Conservation (phyloP, 805 yeast genomes). For the Wickerhamomyces rabaulensis region DNA sequence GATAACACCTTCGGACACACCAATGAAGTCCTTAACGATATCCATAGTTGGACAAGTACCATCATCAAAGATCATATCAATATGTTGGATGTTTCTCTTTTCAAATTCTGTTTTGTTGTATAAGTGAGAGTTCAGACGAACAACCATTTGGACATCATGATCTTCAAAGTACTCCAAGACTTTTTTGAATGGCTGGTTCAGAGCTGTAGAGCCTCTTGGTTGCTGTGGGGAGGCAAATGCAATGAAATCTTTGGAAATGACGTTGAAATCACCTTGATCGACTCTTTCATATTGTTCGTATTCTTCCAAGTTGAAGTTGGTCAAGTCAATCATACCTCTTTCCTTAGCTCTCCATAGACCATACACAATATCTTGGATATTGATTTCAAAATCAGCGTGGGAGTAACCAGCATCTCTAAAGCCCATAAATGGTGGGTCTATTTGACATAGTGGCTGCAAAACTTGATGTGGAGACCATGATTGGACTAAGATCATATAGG, state of each 20-base stretch:
- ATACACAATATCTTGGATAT: constrained; percentile 92
- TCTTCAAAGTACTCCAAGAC: constrained; percentile 73
- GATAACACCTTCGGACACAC: constrained; percentile 89
- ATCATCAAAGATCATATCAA: constrained; percentile 96
- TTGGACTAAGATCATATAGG: constrained; percentile 93
- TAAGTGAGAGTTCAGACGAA: constrained; percentile 85
- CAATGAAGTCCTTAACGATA: constrained; percentile 86
- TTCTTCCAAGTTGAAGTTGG: constrained; percentile 83
- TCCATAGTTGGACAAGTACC: constrained; percentile 97
- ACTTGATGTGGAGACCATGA: constrained; percentile 99
- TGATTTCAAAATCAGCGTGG: constrained; percentile 86
- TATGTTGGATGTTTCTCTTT: constrained; percentile 76
- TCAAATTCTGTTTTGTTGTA: constrained; percentile 84
- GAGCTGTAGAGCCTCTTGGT: constrained; percentile 33
- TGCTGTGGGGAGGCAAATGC: constrained; percentile 98
- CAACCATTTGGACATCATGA: constrained; percentile 80
- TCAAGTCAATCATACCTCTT: constrained; percentile 79
- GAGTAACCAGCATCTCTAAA: constrained; percentile 98
- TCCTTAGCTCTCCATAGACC: constrained; percentile 98
- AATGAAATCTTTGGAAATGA: constrained; percentile 85
- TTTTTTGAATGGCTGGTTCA: constrained; percentile 73
- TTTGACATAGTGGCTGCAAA: constrained; percentile 87
- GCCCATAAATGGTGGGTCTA: constrained; percentile 89
- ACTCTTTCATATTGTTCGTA: constrained; percentile 93
- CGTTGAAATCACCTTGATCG: constrained; percentile 95